phyloP scores from a whole-genome alignment of 495 filamentous ascomycete genomes.

The Thermochaetoides thermophila region DNA sequence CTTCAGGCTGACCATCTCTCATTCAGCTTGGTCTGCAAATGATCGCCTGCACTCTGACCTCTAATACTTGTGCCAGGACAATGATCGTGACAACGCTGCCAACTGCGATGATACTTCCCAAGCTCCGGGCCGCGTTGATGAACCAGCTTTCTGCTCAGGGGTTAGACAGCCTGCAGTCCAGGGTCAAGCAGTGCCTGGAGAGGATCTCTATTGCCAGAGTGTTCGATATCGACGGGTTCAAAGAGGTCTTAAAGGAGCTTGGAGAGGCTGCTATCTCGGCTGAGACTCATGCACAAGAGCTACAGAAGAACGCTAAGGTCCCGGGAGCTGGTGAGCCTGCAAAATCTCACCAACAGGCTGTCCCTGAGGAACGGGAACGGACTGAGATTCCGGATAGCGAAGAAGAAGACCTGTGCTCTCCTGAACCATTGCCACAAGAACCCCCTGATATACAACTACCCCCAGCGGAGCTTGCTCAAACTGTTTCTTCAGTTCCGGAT shows the following conservation, averaged over 20 bases:
- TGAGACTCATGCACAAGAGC: not conserved
- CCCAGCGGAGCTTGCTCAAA: not conserved
- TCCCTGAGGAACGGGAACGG: not conserved
- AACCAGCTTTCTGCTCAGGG: slow-evolving; percentile 12
- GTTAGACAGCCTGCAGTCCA: slow-evolving; percentile 2
- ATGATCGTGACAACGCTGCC: slow-evolving; percentile 26
- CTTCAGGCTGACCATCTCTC: not conserved
- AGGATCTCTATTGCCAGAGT: slow-evolving; percentile 39
- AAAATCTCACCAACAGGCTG: too few relatives aligned
- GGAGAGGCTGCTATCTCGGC: slow-evolving; percentile 1
- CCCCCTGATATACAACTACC: not conserved
- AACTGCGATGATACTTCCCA: slow-evolving; percentile 16
- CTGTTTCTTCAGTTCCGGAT: slow-evolving; percentile 12
- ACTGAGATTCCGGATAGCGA: not conserved
- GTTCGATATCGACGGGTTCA: slow-evolving; percentile 44
- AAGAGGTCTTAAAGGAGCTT: slow-evolving; percentile 38
- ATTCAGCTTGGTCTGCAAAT: slow-evolving; percentile 26
- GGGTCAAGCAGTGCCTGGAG: slow-evolving; percentile 27
- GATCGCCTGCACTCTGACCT: slow-evolving; percentile 14
- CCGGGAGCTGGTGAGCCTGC: not conserved
- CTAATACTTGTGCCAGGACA: slow-evolving; percentile 2
- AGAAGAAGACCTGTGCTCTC: not conserved
- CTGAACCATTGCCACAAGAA: not conserved
- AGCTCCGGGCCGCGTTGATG: slow-evolving; percentile 19
- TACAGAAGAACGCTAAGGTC: not conserved